These are phyloP conservation scores for Stenocarpella maydis DNA, from an alignment of 2,329 filamentous ascomycete species.

Conservation along the genomic window DNA sequence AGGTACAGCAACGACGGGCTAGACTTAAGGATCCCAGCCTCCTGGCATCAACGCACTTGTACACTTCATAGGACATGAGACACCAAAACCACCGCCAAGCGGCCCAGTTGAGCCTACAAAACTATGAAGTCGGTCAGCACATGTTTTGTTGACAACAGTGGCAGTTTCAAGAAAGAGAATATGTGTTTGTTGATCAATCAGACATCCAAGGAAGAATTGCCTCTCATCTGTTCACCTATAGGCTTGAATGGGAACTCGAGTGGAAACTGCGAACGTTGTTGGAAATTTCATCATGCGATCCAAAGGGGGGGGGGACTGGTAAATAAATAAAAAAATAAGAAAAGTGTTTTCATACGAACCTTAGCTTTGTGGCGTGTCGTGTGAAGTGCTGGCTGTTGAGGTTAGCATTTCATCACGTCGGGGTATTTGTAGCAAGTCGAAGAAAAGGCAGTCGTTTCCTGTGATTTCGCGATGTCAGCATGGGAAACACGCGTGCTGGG, in stretches of 20 bases:
- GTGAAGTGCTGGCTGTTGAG: slow-evolving; percentile 1
- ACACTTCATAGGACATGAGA: neutral
- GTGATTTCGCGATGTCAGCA: slow-evolving; percentile 22
- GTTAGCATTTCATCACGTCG: neutral
- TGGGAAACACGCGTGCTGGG: neutral
- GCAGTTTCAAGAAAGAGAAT: slow-evolving; percentile 2
- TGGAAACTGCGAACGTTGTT: slow-evolving; percentile 89
- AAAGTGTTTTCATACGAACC: slow-evolving; percentile 49
- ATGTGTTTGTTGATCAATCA: slow-evolving; percentile 53
- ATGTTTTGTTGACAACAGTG: neutral
- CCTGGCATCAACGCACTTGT: neutral
- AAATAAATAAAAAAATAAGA: slow-evolving; percentile 11
- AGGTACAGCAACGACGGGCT: neutral
- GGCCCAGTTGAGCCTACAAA: neutral
- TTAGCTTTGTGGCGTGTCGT: slow-evolving; percentile 22
- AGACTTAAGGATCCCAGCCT: neutral
- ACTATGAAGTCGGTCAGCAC: slow-evolving; percentile 23
- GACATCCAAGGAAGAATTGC: slow-evolving; percentile 79
- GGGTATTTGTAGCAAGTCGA: slow-evolving; percentile 9
- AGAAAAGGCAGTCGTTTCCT: slow-evolving; percentile 3
- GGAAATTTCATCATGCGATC: slow-evolving; percentile 74
- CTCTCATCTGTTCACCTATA: slow-evolving; percentile 74
- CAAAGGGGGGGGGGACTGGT: slow-evolving; percentile 30
- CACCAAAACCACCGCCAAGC: neutral
- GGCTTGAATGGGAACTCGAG: slow-evolving; percentile 76